These are phyloP conservation scores for Geotrichum ghanense DNA, from an alignment of 805 yeast species.

Conservation along the genomic window DNA sequence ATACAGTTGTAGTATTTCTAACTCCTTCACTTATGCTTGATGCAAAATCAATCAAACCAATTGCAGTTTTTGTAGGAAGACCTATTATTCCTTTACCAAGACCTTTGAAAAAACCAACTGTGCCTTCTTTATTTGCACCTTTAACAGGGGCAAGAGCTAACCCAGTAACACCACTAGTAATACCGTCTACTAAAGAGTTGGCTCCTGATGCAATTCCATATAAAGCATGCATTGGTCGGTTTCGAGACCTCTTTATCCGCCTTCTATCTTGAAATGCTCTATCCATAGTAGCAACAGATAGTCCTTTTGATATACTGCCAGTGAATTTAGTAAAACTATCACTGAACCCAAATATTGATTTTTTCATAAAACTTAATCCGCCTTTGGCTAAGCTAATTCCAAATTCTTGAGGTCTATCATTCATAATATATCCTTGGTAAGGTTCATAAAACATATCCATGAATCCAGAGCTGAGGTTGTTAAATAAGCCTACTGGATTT, in stretches of 20 bases:
- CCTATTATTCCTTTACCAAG: constrained; percentile 93
- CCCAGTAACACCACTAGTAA: constrained; percentile 82
- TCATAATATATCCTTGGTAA: constrained; percentile 87
- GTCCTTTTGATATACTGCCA: constrained; percentile 89
- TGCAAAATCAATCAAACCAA: constrained; percentile 88
- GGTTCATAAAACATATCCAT: constrained; percentile 96
- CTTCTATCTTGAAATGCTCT: constrained; percentile 61
- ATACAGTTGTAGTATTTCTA: constrained; percentile 80
- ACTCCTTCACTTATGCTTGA: constrained; percentile 91
- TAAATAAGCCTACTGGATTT: constrained; percentile 94
- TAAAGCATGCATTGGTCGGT: constrained; percentile 73
- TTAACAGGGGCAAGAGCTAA: constrained; percentile 82
- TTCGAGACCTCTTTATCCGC: constrained; percentile 48
- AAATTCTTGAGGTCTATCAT: constrained; percentile 89
- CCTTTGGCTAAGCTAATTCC: constrained; percentile 96
- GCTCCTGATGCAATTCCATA: constrained; percentile 83
- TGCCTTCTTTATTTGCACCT: constrained; percentile 83
- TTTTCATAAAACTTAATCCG: constrained; percentile 84
- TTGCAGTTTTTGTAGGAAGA: constrained; percentile 91
- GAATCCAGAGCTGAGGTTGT: constrained; percentile 87
- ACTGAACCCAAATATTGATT: constrained; percentile 88
- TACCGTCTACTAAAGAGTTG: constrained; percentile 72
- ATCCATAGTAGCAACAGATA: constrained; percentile 85
- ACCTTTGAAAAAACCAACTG: constrained; percentile 88
- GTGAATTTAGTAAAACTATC: constrained; percentile 90